Conservation (phyloP, 2,329 filamentous ascomycete genomes). For the Aspergillus novoparasiticus region DNA sequence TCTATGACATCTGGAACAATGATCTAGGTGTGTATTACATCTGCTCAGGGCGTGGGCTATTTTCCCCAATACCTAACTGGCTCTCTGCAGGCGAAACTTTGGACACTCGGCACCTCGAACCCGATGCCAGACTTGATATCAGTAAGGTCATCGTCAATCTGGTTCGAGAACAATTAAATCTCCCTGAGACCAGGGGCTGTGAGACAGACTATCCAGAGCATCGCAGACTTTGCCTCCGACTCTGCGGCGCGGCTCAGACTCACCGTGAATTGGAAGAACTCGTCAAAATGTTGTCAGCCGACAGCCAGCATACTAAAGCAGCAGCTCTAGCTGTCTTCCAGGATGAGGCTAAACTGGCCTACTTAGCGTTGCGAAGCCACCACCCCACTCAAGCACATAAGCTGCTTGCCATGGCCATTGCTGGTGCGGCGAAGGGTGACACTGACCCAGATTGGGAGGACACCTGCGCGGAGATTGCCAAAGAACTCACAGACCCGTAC, state of each 20-base stretch:
- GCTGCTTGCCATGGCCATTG: conserved; percentile 57
- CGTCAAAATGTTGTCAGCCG: conserved; percentile 54
- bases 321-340: conserved; percentile 65
- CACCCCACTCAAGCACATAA: conserved; percentile 58
- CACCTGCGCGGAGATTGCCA: conserved; percentile 63
- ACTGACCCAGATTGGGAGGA: conserved; percentile 62
- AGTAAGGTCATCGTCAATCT: conserved; percentile 53
- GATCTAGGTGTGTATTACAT: conserved; percentile 48
- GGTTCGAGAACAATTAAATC: conserved; percentile 49
- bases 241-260: conserved; percentile 61
- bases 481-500: conserved; percentile 64
- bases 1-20: conserved; percentile 61
- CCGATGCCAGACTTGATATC: conserved; percentile 30
- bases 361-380: conserved; percentile 58
- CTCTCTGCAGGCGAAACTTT: conserved; percentile 34
- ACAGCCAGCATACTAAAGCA: conserved; percentile 62
- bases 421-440: conserved; percentile 46
- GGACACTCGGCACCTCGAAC: conserved; percentile 33
- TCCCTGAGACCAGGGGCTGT: conserved; percentile 55
- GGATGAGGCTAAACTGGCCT: conserved; percentile 60
- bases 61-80: neutral
- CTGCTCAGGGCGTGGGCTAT: neutral
- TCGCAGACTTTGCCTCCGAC: conserved; percentile 61
- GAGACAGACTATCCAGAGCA: conserved; percentile 57
- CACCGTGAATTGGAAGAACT: conserved; percentile 51